phyloP scores from a whole-genome alignment of 2,329 filamentous ascomycete species.

The Colletotrichum lentis region DNA sequence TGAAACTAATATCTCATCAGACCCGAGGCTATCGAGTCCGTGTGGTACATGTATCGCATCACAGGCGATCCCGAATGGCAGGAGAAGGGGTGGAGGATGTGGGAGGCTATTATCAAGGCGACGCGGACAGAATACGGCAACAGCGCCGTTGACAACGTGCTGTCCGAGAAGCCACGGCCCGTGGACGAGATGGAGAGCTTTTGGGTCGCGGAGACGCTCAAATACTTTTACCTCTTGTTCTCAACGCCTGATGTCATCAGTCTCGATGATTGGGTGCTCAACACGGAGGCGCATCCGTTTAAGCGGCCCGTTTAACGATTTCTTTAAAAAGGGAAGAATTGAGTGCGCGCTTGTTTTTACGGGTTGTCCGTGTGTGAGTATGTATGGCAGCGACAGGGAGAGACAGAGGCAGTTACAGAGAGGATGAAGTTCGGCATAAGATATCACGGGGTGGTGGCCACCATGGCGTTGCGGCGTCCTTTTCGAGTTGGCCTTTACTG shows the following conservation, averaged over 20 bases:
- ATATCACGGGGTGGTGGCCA: slow-evolving; percentile 30
- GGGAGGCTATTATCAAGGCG: slow-evolving; percentile 71
- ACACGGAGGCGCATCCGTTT: slow-evolving; percentile 70
- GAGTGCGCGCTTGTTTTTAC: slow-evolving; percentile 33
- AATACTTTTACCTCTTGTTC: slow-evolving; percentile 90
- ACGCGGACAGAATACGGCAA: slow-evolving; percentile 74
- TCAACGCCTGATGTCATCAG: slow-evolving; percentile 70
- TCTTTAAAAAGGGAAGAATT: neutral
- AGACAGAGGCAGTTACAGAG: neutral
- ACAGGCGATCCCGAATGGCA: slow-evolving; percentile 79
- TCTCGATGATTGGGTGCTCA: slow-evolving; percentile 73
- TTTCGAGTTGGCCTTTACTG: slow-evolving; percentile 2
- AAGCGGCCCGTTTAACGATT: slow-evolving; percentile 49
- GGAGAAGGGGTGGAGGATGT: slow-evolving; percentile 90
- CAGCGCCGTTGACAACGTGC: slow-evolving; percentile 74
- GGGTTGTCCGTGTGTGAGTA: neutral
- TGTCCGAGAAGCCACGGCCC: slow-evolving; percentile 51
- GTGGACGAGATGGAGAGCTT: slow-evolving; percentile 83
- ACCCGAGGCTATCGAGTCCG: slow-evolving; percentile 86
- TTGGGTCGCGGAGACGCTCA: slow-evolving; percentile 89
- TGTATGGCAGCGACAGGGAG: neutral
- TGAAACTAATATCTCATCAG: slow-evolving; percentile 51
- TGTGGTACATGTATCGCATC: slow-evolving; percentile 91
- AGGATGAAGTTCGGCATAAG: slow-evolving; percentile 22
- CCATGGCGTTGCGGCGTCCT: slow-evolving; percentile 28